Evolutionary conservation across 352 stramenopile genomes (phyloP), one percentile per base, ranked within the genome.

Genomic region (Phytophthora cryptogea): DNA sequence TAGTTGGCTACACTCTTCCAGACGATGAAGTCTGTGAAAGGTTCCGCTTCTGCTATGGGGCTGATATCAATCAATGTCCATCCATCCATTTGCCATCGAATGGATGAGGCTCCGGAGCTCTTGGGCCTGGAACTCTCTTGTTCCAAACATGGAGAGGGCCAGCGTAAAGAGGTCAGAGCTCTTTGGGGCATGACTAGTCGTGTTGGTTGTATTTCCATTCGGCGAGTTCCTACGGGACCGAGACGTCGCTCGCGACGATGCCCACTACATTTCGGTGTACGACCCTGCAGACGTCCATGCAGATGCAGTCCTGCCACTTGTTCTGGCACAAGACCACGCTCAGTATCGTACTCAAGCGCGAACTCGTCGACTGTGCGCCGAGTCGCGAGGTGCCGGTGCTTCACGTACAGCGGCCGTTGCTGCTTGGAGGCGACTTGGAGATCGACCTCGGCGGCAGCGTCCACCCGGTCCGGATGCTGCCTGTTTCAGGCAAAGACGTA

Each of bases 271-370:
- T 68, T 43, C 56, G 44, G 27, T 68, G 50, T 45, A 70, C 61
- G 35, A 71, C 61, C 8, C 56, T 74, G 28, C 51, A 70, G 55
- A 65, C 50, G 27, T 47, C 61, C n/a, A 74, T 74, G 61, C 42
- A 71, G 23, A 70, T 71, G 61, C 66, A 74, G 47, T 59, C 61
- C 23, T 64, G 61, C 33, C 61, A 27, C 45, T 42, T 70, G 51
- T 64, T 74, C 49, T 74, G 66, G 60, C 66, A 70, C 40, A 62
- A 64, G n/a, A 59, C 51, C 16, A 74, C 66, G 27, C 47, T 74
- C 23, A 55, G 54, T 10, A 70, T 74, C 40, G 40, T 70, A 1
- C 60, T 70, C 33, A 67, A 57, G 32, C 66, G 61, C 23, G 54
- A 74, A 20, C 16, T 74, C 27, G 16, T 32, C 1, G 61, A 74